Evolutionary conservation across 495 filamentous ascomycete species (phyloP), one percentile per base, ranked within the genome.

Genomic region (Penicillium canescens): DNA sequence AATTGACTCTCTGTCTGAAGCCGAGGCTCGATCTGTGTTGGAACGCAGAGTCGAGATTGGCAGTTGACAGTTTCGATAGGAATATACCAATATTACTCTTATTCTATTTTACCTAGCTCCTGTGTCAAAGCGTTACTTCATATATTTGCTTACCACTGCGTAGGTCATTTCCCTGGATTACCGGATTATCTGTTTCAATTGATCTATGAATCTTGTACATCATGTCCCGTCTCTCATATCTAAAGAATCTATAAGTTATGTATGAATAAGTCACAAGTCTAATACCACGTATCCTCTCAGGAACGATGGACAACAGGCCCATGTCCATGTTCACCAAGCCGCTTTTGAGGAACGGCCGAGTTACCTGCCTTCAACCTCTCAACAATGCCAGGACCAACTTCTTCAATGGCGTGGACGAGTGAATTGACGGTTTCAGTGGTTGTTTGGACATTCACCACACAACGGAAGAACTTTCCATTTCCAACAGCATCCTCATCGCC

Each of bases 371-470:
- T 76, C 59, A 77, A 49, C 14, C 49, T 41, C 40, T 71, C 60
- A 6, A 76, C 59, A 40, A 84, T 68, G 44, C 75, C 76, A 56
- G 67, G 78, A 2, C 85, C 87, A 23, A 83, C 77, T 57, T 86
- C 83, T 66, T 83, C 81, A 63, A 98, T 79, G 14, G 86, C 87
- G 62, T 74, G 81, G 8, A 96, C 78, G 56, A 98, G 73, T 40
- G 82, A 82, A 58, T 95, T 90, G 42, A 94, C 79, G 6, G 90
- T 95, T 59, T 82, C 82, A 70, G 64, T 80, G 52, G 76, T 75
- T 16, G 91, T 96, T 70, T 82, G 78, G 36, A 81, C 78, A 76
- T 92, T 95, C 0, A 96, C 88, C 42, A 98, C 93, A 13, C 89
- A 92, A 42, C 93, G 78, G 70, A 98, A 91, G 63, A 97, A 92